A percentile compares a stretch with the other conserved stretches of the same genome.
Conservation (phyloP, 257 asterid genomes). For the Solanum okadae region DNA sequence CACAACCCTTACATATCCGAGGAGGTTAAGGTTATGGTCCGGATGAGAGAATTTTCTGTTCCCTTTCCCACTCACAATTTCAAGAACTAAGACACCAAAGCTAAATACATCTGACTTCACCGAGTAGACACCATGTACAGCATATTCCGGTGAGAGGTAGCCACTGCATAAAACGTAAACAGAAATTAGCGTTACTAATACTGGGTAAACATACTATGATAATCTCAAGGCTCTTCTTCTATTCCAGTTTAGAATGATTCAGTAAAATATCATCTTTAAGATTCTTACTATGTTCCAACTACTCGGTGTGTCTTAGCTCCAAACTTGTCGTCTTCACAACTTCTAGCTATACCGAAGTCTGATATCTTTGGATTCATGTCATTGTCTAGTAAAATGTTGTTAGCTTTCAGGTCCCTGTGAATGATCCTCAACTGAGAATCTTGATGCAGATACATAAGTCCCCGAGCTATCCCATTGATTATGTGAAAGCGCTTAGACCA, state of each 20-base stretch:
- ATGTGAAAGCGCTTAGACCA: slow-evolving; percentile 22
- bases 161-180: slow-evolving; percentile 9
- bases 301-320: slow-evolving; percentile 27
- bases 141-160: slow-evolving; percentile 29
- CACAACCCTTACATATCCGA: slow-evolving; percentile 17
- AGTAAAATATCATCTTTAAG: neutral
- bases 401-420: slow-evolving; percentile 26
- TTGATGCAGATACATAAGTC: slow-evolving; percentile 28
- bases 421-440: slow-evolving; percentile 27
- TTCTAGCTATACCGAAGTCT: slow-evolving; percentile 24
- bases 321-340: slow-evolving; percentile 20
- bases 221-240: neutral
- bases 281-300: slow-evolving; percentile 28
- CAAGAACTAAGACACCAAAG: slow-evolving; percentile 23
- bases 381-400: slow-evolving; percentile 19
- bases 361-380: slow-evolving; percentile 32
- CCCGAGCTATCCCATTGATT: slow-evolving; percentile 29
- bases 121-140: slow-evolving; percentile 20
- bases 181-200: neutral
- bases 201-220: neutral
- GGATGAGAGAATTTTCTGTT: slow-evolving; percentile 13
- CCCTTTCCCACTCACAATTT: slow-evolving; percentile 15
- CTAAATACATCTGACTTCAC: slow-evolving; percentile 28
- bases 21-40: slow-evolving; percentile 19
- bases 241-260: neutral